phyloP scores from a whole-genome alignment of 2,329 filamentous ascomycete species.

The Claviceps africana region DNA sequence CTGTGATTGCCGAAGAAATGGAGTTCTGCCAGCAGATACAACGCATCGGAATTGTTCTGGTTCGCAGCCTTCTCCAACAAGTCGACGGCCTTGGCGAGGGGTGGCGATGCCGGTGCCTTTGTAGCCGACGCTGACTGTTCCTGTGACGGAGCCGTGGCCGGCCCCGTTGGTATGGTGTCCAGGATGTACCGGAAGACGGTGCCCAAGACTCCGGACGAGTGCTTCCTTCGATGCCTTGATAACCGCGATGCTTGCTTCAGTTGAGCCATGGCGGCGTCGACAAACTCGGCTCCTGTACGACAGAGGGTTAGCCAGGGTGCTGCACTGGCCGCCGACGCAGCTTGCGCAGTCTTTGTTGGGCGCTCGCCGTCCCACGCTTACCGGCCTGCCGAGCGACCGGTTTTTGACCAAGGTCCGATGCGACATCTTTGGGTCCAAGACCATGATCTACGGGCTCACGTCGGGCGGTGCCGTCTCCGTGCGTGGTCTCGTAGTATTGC shows the following conservation, averaged over 20 bases:
- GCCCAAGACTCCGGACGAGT: slow-evolving; percentile 29
- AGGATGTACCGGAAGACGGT: slow-evolving; percentile 29
- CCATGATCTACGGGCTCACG: slow-evolving; percentile 19
- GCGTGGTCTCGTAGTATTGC: slow-evolving; percentile 22
- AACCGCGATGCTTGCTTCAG: slow-evolving; percentile 35
- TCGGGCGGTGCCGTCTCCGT: slow-evolving; percentile 17
- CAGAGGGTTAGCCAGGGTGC: too few species aligned
- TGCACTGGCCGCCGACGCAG: too few species aligned
- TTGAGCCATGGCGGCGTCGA: slow-evolving; percentile 36
- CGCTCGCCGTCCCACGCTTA: slow-evolving; percentile 11
- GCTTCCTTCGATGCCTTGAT: slow-evolving; percentile 28
- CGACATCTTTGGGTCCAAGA: slow-evolving; percentile 17
- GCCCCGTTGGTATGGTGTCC: slow-evolving; percentile 36
- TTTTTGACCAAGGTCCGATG: slow-evolving; percentile 14
- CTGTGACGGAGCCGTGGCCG: slow-evolving; percentile 31
- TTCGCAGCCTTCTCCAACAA: slow-evolving; percentile 38
- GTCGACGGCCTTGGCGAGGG: slow-evolving; percentile 35
- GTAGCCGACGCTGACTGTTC: slow-evolving; percentile 14
- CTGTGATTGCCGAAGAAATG: slow-evolving; percentile 95
- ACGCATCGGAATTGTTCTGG: slow-evolving; percentile 61
- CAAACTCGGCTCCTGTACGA: slow-evolving; percentile 34
- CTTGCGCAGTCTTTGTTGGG: background rate
- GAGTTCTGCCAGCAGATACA: slow-evolving; percentile 82
- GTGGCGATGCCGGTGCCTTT: slow-evolving; percentile 17
- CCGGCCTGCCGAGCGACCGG: slow-evolving; percentile 22